Evolutionary conservation across 2,329 filamentous ascomycete species (phyloP), one percentile per base, ranked within the genome.

Genomic region (Dactylellina parvicollis): DNA sequence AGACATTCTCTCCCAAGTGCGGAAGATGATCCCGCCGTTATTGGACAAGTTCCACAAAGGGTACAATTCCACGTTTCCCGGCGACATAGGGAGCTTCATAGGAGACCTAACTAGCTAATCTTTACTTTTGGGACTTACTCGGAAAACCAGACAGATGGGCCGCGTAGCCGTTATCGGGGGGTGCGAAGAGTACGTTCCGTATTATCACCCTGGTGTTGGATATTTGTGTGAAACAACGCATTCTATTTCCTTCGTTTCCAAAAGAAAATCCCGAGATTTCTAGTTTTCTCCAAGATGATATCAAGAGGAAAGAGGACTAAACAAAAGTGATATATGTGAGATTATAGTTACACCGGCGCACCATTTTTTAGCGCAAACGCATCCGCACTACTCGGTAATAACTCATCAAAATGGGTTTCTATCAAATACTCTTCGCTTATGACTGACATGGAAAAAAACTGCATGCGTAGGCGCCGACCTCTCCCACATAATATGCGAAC

Each of bases 311-410:
- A n/a, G 32, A 20, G 34, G 18, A n/a, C n/a, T n/a, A n/a, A n/a
- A n/a, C n/a, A n/a, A 40, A 20, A 36, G 14, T 55, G 9, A 28
- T n/a, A 38, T 24, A 14, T 14, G 10, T 10, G 30, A 14, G 26
- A 20, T 32, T 74, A 72, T 59, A 84, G 83, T 82, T 99, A 98
- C 80, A 97, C 95, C 1, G 95, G 95, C 36, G 95, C 95, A 69
- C 95, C 95, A 10, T 99, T 96, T 83, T 99, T 99, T 82, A 97
- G 94, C 18, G 93, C 94, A 76, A 97, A 97, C 88, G 95, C 95
- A 10, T 96, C 92, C 76, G 95, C 95, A 49, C 88, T 90, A 78
- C 83, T 98, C 67, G 95, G 94, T 81, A 80, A 42, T 28, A 14
- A 22, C 49, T 32, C n/a, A n/a, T n/a, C n/a, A n/a, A n/a, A n/a